Percentiles rank a stretch among this genome's conserved stretches.
phyloP scores from a whole-genome alignment of 495 filamentous ascomycete genomes.

The Penicillium arizonense region DNA sequence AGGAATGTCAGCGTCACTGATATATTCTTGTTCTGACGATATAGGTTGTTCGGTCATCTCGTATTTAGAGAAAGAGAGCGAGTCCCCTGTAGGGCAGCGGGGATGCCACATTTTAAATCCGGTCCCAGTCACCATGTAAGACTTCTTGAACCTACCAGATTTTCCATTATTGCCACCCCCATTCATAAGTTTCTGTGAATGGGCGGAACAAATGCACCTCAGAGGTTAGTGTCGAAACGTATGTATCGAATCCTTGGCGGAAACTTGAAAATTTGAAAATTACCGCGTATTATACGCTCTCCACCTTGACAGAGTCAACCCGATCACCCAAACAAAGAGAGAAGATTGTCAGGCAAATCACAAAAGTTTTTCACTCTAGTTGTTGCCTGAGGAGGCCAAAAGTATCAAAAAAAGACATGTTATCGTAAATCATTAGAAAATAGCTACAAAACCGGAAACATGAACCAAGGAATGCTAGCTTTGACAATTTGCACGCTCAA shows the following conservation, averaged over 20 bases:
- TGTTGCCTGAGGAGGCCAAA: not conserved
- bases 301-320: constrained; percentile 1
- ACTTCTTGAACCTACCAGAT: not conserved
- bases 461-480: not conserved
- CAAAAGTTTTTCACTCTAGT: not conserved
- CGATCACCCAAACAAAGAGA: not conserved
- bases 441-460: not conserved
- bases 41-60: not conserved
- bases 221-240: not conserved
- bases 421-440: not conserved
- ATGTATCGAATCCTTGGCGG: constrained; percentile 1
- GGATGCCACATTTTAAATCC: not conserved
- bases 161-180: constrained; percentile 1
- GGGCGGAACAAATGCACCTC: not conserved
- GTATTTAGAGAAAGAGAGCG: not conserved
- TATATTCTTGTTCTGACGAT: not conserved
- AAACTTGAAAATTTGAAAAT: constrained; percentile 6
- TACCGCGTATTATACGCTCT: constrained; percentile 2
- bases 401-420: not conserved
- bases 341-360: not conserved
- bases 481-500: not conserved
- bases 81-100: too few relatives aligned
- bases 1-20: not conserved
- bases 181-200: not conserved
- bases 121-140: not conserved